Conservation (phyloP, 345 rosid species). For the Murraya paniculata region DNA sequence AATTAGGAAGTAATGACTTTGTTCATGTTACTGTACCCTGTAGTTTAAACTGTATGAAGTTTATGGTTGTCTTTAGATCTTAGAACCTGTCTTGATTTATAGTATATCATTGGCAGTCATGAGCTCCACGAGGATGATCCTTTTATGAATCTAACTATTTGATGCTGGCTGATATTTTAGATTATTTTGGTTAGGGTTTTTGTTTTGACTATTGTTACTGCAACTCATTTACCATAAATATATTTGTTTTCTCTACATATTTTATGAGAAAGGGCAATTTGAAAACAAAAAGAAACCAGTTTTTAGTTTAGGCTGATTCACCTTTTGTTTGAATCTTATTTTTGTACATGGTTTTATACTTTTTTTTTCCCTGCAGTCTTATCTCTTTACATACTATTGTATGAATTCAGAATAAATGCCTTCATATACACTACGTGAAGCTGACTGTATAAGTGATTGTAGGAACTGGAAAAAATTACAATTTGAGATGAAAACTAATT, state of each 20-base stretch:
- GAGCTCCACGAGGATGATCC: background rate
- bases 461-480: background rate
- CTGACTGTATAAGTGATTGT: background rate
- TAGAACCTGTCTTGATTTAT: background rate
- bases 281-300: background rate
- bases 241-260: too few relatives aligned
- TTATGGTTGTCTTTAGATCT: slow-evolving; percentile 1
- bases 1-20: background rate
- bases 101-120: background rate
- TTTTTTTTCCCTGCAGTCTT: background rate
- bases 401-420: background rate
- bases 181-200: background rate
- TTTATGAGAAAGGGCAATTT: background rate
- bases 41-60: background rate
- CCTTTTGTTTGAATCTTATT: background rate
- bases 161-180: background rate
- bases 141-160: background rate
- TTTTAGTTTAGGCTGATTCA: background rate
- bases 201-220: background rate
- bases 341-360: background rate
- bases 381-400: background rate
- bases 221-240: background rate
- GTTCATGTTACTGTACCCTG: background rate
- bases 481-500: background rate
- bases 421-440: too few relatives aligned